Percentiles rank a stretch among this genome's conserved stretches.
Evolutionary conservation across 164 flowering plant genomes (phyloP).

Genomic region (Chimonanthus praecox): DNA sequence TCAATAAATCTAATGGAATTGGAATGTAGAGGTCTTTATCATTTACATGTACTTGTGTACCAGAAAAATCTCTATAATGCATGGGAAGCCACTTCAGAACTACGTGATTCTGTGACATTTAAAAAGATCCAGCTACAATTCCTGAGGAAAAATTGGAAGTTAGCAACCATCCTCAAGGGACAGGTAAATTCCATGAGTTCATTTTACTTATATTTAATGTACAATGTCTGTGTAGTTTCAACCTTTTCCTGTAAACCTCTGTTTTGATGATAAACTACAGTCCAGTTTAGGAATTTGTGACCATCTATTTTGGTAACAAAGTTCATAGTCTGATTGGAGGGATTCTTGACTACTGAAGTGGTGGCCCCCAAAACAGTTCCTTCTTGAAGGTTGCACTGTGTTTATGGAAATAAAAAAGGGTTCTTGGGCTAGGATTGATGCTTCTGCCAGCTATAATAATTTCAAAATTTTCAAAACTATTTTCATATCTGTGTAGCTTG

Average conservation of each 20-base stretch:
- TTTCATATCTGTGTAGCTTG: too few species aligned
- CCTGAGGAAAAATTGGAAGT: conserved; percentile 69
- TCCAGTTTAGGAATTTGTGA: too few species aligned
- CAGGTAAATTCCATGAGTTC: conserved; percentile 48
- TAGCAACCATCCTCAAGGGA: conserved; percentile 65
- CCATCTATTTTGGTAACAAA: too few species aligned
- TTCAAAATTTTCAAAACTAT: too few species aligned
- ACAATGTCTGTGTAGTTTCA: neutral
- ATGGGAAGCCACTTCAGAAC: conserved; percentile 73
- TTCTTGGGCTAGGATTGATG: too few species aligned
- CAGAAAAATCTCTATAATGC: conserved; percentile 85
- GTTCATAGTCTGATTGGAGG: too few species aligned
- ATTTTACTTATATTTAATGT: conserved; percentile 2
- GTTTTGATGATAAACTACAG: too few species aligned
- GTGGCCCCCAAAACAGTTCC: too few species aligned
- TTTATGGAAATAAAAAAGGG: too few species aligned
- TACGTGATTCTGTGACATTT: conserved; percentile 71
- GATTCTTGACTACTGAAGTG: too few species aligned
- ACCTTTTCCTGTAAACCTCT: neutral
- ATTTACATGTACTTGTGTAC: conserved; percentile 4
- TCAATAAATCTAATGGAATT: neutral
- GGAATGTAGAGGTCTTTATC: neutral
- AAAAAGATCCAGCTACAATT: conserved; percentile 65
- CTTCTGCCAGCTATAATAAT: too few species aligned
- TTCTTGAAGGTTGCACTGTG: too few species aligned